phyloP scores from a whole-genome alignment of 2,329 filamentous ascomycete species.

The Sordariomycetes sp. region DNA sequence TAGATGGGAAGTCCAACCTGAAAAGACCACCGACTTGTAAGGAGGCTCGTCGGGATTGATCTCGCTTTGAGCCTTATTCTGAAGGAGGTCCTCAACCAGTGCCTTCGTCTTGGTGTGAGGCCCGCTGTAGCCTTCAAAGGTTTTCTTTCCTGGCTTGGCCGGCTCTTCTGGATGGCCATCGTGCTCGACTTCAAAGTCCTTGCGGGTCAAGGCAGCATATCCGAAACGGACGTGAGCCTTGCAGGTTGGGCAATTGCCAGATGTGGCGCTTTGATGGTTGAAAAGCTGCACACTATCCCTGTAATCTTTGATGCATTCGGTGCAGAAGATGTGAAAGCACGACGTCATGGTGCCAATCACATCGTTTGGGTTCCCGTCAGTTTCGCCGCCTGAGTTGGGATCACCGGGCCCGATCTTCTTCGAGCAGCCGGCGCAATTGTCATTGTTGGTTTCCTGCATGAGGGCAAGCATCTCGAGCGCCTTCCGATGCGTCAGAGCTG shows the following conservation, averaged over 20 bases:
- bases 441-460: slow-evolving; percentile 72
- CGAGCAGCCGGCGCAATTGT: slow-evolving; percentile 63
- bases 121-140: slow-evolving; percentile 65
- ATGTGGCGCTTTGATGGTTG: slow-evolving; percentile 25
- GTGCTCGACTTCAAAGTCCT: slow-evolving; percentile 48
- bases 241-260: slow-evolving; percentile 60
- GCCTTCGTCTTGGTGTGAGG: slow-evolving; percentile 89
- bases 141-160: slow-evolving; percentile 31
- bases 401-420: slow-evolving; percentile 50
- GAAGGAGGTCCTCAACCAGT: slow-evolving; percentile 64
- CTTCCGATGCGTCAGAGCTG: slow-evolving; percentile 55
- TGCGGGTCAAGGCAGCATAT: slow-evolving; percentile 60
- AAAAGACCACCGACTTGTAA: slow-evolving; percentile 91
- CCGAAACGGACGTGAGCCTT: slow-evolving; percentile 50
- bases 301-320: slow-evolving; percentile 57
- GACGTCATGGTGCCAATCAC: slow-evolving; percentile 72
- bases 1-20: slow-evolving; percentile 89
- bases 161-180: slow-evolving; percentile 34
- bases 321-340: slow-evolving; percentile 81
- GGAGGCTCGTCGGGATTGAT: slow-evolving; percentile 57
- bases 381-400: slow-evolving; percentile 45
- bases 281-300: slow-evolving; percentile 47
- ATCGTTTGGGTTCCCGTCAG: slow-evolving; percentile 50
- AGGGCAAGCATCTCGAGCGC: slow-evolving; percentile 81
- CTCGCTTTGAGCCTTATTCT: slow-evolving; percentile 53